Conservation (phyloP, 495 filamentous ascomycete genomes). For the Aspergillus baeticus region DNA sequence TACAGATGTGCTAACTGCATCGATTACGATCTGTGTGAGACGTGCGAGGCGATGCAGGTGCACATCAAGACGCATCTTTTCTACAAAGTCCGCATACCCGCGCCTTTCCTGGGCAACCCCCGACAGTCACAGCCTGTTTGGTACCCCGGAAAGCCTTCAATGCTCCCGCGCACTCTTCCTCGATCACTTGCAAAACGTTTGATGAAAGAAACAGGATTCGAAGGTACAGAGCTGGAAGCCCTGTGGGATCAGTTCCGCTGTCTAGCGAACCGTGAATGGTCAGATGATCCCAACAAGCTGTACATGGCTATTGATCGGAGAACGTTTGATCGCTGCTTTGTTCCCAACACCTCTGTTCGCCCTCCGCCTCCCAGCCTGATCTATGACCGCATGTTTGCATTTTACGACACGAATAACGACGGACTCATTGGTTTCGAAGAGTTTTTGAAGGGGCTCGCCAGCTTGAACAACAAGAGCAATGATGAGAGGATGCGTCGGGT, state of each 20-base stretch:
- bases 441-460: conserved; percentile 81
- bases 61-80: conserved; percentile 94
- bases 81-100: conserved; percentile 83
- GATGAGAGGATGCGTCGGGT: conserved; percentile 68
- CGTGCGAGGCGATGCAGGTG: conserved; percentile 78
- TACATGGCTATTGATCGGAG: conserved; percentile 82
- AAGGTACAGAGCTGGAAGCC: conserved; percentile 81
- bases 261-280: conserved; percentile 81
- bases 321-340: conserved; percentile 87
- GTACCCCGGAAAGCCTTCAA: conserved; percentile 86
- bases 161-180: conserved; percentile 61
- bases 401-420: conserved; percentile 89
- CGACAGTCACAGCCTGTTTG: conserved; percentile 73
- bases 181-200: conserved; percentile 62
- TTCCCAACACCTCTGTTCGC: conserved; percentile 73
- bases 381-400: conserved; percentile 93
- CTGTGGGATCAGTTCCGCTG: conserved; percentile 96
- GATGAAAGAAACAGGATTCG: conserved; percentile 70
- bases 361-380: conserved; percentile 82
- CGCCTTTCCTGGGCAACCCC: conserved; percentile 64
- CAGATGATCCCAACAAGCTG: conserved; percentile 75
- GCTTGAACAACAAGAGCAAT: conserved; percentile 67
- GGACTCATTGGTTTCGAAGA: conserved; percentile 92
- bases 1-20: conserved; percentile 91
- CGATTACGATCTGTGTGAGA: conserved; percentile 89